These are phyloP conservation scores for Cercospora berteroae DNA, from an alignment of 2,329 filamentous ascomycete genomes.

Conservation along the genomic window DNA sequence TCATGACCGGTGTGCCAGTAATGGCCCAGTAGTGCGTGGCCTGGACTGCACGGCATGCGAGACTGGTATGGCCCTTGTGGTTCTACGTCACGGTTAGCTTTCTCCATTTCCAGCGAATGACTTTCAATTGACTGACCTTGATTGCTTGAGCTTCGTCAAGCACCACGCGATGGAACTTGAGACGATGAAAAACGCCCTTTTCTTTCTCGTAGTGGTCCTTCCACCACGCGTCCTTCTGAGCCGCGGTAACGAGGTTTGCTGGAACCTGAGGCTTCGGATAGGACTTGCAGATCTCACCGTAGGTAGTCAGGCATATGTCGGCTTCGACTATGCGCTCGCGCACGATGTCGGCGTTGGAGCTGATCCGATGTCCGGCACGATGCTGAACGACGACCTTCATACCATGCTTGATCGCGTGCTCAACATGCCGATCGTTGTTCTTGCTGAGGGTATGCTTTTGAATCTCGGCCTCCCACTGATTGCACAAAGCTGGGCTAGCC, in stretches of 20 bases:
- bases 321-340: constrained; percentile 16
- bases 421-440: constrained; percentile 11
- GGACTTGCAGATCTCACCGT: constrained; percentile 42
- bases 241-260: constrained; percentile 37
- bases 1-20: constrained; percentile 46
- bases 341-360: constrained; percentile 2
- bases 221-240: constrained; percentile 45
- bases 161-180: constrained; percentile 57
- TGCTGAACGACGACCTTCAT: constrained; percentile 22
- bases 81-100: constrained; percentile 40
- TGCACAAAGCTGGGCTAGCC: constrained; percentile 41
- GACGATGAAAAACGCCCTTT: constrained; percentile 41
- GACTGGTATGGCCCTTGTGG: constrained; percentile 40
- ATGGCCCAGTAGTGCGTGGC: constrained; percentile 45
- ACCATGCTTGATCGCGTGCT: constrained; percentile 23
- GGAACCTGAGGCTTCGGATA: constrained; percentile 46
- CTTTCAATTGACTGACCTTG: constrained; percentile 53
- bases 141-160: constrained; percentile 97
- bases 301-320: constrained; percentile 44
- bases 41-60: constrained; percentile 47
- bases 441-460: constrained; percentile 24
- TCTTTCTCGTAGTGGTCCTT: constrained; percentile 32
- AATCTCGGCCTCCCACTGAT: constrained; percentile 42
- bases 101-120: background rate
- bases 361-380: constrained; percentile 20